Base-by-base conservation (phyloP, 768 basidiomycete species). In the Suillus subluteus region DNA sequence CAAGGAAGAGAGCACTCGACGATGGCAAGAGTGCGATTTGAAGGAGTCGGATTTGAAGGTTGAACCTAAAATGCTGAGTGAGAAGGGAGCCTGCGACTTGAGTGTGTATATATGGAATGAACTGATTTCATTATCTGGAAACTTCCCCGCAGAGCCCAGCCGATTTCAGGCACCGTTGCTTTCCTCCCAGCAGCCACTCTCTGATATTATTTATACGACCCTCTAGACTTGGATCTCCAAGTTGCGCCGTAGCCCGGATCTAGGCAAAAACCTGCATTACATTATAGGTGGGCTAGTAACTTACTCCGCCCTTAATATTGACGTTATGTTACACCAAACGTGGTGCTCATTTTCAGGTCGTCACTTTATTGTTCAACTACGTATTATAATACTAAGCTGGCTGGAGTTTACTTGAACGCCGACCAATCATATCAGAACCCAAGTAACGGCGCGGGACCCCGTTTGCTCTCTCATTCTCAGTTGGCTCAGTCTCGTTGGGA, bases 121-220 rank as follows among this genome's bases (percentile, higher is more conserved):
- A 40, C 58, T 62, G 68, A 64, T 64, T 73, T 61, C 62, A 66
- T 69, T 62, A 43, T 65, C 58, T 68, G 15, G 62, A 55, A 55
- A 62, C 43, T 75, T 58, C 75, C 73, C 75, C 73, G 67, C 75
- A 75, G 66, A 65, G 46, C 68, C 5, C 62, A 63, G 30, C 62
- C 32, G 48, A 63, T 18, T 48, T 32, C 62, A 52, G 32, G 43
- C 62, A 62, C 48, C 44, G 62, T 46, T 30, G 43, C 40, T 46
- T 41, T 44, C 44, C 43, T 54, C 21, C 32, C 62, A 41, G 52
- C 54, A 55, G 3, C 30, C 26, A 6, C 1, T 35, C 18, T 35
- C 55, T 6, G 6, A 35, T 32, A 32, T 55, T 35, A 55, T 56
- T n/a, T 21, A n/a, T 35, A 56, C 21, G 35, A 56, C 21, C 32